Evolutionary conservation across 768 basidiomycete genomes (phyloP).

Genomic region (Boletus rufocinnamomeus): DNA sequence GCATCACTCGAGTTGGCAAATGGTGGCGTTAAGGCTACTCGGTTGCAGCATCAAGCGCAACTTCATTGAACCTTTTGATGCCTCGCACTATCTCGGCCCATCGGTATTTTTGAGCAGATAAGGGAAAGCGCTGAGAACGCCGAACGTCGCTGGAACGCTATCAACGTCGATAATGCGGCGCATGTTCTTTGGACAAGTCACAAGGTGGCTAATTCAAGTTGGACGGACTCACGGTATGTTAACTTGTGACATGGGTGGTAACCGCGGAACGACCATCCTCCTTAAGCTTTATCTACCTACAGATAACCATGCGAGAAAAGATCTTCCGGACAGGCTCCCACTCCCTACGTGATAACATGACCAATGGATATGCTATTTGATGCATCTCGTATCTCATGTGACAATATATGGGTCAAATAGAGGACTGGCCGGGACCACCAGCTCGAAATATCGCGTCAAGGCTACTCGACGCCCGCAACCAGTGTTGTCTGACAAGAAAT

Average conservation of each 20-base stretch:
- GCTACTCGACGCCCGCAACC: background rate
- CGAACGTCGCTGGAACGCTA: background rate
- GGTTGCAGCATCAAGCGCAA: background rate
- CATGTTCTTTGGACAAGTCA: background rate
- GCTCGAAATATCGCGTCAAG: too few relatives aligned
- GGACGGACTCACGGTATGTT: background rate
- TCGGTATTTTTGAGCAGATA: slow-evolving; percentile 8
- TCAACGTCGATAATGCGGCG: background rate
- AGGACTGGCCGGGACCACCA: too few relatives aligned
- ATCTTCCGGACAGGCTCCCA: background rate
- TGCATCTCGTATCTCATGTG: too few relatives aligned
- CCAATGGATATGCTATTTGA: too few relatives aligned
- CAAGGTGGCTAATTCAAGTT: background rate
- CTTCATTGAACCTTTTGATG: slow-evolving; percentile 9
- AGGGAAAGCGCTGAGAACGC: background rate
- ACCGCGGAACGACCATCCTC: background rate
- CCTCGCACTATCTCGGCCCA: slow-evolving; percentile 9
- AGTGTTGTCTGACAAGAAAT: background rate
- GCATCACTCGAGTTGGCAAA: slow-evolving; percentile 10
- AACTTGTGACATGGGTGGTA: background rate
- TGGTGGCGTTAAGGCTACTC: background rate
- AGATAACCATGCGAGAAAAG: background rate
- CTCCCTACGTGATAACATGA: background rate
- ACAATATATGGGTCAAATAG: background rate
- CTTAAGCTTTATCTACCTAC: background rate